Evolutionary conservation across 2,329 filamentous ascomycete genomes (phyloP), one percentile per base, ranked within the genome.

Genomic region (Calonectria ilicicola): DNA sequence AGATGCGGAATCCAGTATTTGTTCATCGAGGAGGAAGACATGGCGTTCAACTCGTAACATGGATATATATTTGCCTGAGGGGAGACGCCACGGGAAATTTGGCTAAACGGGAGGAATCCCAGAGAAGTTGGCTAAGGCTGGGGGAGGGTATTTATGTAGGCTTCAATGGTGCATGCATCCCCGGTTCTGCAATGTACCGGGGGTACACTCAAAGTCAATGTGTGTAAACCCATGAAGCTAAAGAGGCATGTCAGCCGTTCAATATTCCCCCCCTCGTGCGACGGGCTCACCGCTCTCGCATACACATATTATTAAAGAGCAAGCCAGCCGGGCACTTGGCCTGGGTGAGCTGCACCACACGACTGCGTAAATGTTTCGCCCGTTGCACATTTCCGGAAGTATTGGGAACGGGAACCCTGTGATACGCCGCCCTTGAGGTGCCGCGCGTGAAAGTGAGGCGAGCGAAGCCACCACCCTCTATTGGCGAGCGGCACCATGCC

Each of bases 1-100:
- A 87, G 82, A 72, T 89, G 87, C 17, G 89, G 89, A 72, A 91
- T 91, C 89, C 89, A 92, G 82, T 91, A 92, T 78, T 85, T 87
- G 81, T 91, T 91, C 84, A 90, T 86, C 65, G 78, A 64, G 6
- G 73, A 64, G 5, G 73, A 80, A 49, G 81, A 79, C 80, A 81
- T 80, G 65, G 67, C 65, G 60, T 66, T 66, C 63, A n/a, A 46
- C 12, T 65, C 65, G 70, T 72, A 58, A 72, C 69, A 74, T 67
- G 64, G 65, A 67, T 60, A 46, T 74, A 46, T 67, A 74, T 62
- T 60, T 72, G 44, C 44, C 44, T 47, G 44, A 21, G 67, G 58
- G 65, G 42, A 68, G 35, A 69, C 70, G 65, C 49, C 67, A 53
- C 67, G 69, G 40, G 26, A 69, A 69, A 40, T 60, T 69, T 53